Evolutionary conservation across 805 yeast species (phyloP).

Genomic region (Metschnikowia koreensis): DNA sequence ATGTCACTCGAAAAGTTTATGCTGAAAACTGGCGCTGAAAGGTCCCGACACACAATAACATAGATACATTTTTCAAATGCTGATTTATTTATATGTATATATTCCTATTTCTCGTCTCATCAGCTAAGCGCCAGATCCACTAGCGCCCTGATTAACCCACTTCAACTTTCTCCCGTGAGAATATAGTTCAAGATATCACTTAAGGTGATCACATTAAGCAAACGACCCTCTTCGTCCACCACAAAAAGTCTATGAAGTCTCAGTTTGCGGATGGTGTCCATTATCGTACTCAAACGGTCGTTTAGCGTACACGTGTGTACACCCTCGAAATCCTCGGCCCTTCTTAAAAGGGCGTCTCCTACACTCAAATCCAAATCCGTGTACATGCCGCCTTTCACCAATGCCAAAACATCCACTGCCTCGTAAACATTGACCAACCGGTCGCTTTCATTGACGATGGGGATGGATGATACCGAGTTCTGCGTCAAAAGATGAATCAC

Average conservation of each 20-base stretch:
- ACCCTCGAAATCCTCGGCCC: constrained; percentile 96
- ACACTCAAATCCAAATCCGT: constrained; percentile 87
- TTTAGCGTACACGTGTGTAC: constrained; percentile 90
- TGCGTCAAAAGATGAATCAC: constrained; percentile 80
- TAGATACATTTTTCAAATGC: too few species aligned
- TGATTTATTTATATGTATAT: not conserved
- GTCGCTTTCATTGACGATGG: constrained; percentile 78
- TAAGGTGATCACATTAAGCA: constrained; percentile 82
- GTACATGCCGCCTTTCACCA: constrained; percentile 92
- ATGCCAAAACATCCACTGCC: constrained; percentile 88
- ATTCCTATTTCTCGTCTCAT: not conserved
- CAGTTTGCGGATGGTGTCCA: constrained; percentile 90
- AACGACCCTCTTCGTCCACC: constrained; percentile 76
- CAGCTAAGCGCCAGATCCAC: not conserved
- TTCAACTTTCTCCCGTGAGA: constrained; percentile 55
- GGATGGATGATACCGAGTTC: constrained; percentile 86
- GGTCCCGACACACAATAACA: too few species aligned
- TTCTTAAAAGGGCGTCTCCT: constrained; percentile 91
- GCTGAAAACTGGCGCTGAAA: too few species aligned
- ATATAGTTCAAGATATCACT: constrained; percentile 88
- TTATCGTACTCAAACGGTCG: constrained; percentile 82
- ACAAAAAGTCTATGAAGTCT: constrained; percentile 90
- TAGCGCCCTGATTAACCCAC: not conserved
- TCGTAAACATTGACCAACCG: constrained; percentile 85
- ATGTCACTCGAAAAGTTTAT: too few species aligned